These are phyloP conservation scores for Alternaria novae-zelandiae DNA, from an alignment of 2,329 filamentous ascomycete genomes.

Conservation along the genomic window DNA sequence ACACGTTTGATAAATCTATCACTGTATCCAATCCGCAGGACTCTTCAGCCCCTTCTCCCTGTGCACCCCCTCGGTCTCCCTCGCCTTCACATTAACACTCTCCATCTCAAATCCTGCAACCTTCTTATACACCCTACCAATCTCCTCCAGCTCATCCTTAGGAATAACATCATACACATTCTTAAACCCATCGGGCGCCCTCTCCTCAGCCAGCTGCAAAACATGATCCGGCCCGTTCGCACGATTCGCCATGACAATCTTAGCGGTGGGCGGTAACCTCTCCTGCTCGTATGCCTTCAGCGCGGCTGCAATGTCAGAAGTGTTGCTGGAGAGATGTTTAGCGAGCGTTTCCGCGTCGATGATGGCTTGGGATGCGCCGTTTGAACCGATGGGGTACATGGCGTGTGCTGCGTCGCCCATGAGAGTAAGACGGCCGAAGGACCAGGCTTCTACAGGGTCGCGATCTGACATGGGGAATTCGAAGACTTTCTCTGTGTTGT, in stretches of 20 bases:
- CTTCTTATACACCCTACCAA: slow-evolving; percentile 48
- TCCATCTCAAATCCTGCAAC: slow-evolving; percentile 57
- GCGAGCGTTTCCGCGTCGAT: slow-evolving; percentile 52
- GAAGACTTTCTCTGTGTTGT: slow-evolving; percentile 51
- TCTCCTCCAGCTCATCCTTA: slow-evolving; percentile 49
- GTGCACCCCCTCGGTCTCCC: slow-evolving; percentile 39
- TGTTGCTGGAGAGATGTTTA: slow-evolving; percentile 37
- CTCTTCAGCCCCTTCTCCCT: slow-evolving; percentile 23
- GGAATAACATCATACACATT: slow-evolving; percentile 52
- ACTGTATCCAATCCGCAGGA: slow-evolving; percentile 29
- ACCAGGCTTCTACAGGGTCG: slow-evolving; percentile 52
- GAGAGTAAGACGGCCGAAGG: slow-evolving; percentile 42
- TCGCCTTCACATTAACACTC: slow-evolving; percentile 51
- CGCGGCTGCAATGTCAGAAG: slow-evolving; percentile 38
- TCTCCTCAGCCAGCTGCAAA: slow-evolving; percentile 54
- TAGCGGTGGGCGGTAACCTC: slow-evolving; percentile 52
- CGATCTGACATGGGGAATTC: slow-evolving; percentile 58
- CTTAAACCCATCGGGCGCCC: slow-evolving; percentile 49
- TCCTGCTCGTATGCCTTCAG: slow-evolving; percentile 50
- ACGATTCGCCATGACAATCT: slow-evolving; percentile 56
- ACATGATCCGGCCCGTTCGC: slow-evolving; percentile 57
- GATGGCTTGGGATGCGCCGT: slow-evolving; percentile 55
- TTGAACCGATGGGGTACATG: slow-evolving; percentile 55
- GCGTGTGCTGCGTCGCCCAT: slow-evolving; percentile 52
- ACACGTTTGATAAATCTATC: neutral